Conservation (phyloP, 2,329 filamentous ascomycete genomes). For the Xylaria hypoxylon region DNA sequence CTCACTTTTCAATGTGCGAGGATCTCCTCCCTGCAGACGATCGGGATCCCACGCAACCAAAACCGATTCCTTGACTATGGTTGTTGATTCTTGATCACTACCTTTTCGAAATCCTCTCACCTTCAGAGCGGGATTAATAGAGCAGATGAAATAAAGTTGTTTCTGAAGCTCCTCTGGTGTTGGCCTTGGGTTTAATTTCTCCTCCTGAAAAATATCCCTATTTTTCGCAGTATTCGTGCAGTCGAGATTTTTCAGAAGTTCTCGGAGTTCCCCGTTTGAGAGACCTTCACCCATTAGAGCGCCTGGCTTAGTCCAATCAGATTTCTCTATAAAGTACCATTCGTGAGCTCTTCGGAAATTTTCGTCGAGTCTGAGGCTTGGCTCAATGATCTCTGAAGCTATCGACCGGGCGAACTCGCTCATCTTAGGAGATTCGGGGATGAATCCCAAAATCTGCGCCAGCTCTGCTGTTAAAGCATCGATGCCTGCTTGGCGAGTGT, state of each 20-base stretch:
- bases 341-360: constrained; percentile 8
- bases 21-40: background rate
- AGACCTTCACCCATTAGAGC: background rate
- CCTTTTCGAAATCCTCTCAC: constrained; percentile 51
- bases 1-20: background rate
- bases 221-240: constrained; percentile 1
- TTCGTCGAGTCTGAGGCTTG: constrained; percentile 4
- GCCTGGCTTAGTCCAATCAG: constrained; percentile 44
- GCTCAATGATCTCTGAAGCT: constrained; percentile 11
- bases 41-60: constrained; percentile 53
- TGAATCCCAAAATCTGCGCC: constrained; percentile 2
- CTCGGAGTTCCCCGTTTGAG: background rate
- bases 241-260: background rate
- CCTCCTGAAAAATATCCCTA: background rate
- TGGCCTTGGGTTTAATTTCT: constrained; percentile 48
- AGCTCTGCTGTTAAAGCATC: constrained; percentile 9
- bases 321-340: constrained; percentile 31
- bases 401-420: background rate
- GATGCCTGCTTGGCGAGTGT: background rate
- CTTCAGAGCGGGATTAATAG: constrained; percentile 53
- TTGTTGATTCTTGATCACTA: constrained; percentile 49
- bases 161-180: constrained; percentile 50
- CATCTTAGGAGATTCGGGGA: background rate
- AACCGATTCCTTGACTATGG: constrained; percentile 55
- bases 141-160: constrained; percentile 52